phyloP scores from a whole-genome alignment of 1,284 basidiomycete species.

The Cryptococcus sp. region DNA sequence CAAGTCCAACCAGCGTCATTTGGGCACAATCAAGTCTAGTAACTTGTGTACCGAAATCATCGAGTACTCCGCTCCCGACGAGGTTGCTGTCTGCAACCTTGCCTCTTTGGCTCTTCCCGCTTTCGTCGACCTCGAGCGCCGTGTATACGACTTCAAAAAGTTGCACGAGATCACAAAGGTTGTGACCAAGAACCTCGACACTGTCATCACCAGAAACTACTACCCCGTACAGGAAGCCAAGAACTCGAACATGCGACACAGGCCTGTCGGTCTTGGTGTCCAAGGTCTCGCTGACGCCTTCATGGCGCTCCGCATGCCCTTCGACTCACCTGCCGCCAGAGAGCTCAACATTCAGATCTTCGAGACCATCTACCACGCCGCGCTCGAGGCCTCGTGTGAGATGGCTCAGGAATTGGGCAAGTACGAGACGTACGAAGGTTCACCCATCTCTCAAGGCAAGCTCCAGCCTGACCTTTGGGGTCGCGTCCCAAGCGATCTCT shows the following conservation, averaged over 20 bases:
- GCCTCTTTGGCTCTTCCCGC: slow-evolving; percentile 94
- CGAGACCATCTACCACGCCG: slow-evolving; percentile 98
- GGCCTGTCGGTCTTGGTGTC: slow-evolving; percentile 96
- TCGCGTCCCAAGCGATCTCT: slow-evolving; percentile 85
- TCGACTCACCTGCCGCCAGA: slow-evolving; percentile 86
- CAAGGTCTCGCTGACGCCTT: slow-evolving; percentile 98
- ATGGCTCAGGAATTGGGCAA: slow-evolving; percentile 78
- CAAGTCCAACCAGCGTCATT: slow-evolving; percentile 98
- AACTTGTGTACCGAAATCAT: slow-evolving; percentile 99
- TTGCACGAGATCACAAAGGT: slow-evolving; percentile 94
- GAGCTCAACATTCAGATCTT: slow-evolving; percentile 94
- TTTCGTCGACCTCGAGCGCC: slow-evolving; percentile 64
- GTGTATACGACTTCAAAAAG: slow-evolving; percentile 84
- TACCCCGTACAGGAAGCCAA: slow-evolving; percentile 92
- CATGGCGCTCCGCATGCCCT: slow-evolving; percentile 95
- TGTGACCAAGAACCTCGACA: slow-evolving; percentile 89
- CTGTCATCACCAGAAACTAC: slow-evolving; percentile 55
- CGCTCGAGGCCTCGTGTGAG: slow-evolving; percentile 88
- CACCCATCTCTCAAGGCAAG: slow-evolving; percentile 82
- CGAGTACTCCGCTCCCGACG: slow-evolving; percentile 96
- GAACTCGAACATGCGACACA: slow-evolving; percentile 94
- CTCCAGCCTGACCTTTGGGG: slow-evolving; percentile 97
- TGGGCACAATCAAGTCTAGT: slow-evolving; percentile 98
- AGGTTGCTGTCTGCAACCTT: slow-evolving; percentile 98
- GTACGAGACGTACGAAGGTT: slow-evolving; percentile 91